Base-by-base conservation (phyloP, 208 protist species). In the Leishmania gerbilli region DNA sequence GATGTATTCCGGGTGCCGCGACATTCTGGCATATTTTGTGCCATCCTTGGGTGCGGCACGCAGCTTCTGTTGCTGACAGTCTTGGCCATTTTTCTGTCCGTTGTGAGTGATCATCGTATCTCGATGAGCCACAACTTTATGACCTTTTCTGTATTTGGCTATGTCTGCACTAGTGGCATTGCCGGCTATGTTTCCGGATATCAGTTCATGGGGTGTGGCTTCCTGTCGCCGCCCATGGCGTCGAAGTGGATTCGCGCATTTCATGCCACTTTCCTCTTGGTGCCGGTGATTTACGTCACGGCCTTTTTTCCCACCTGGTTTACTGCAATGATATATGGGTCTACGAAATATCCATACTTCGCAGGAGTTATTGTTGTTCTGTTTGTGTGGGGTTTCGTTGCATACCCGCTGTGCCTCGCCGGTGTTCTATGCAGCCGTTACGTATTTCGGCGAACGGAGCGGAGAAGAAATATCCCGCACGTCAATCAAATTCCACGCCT, bases 1-100 rank as follows among this genome's bases (percentile, higher is more conserved):
- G 99, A 99, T 76, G 98, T 99, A 3, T 99, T 99, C 82, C 93
- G 99, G 17, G 80, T 95, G 3, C 98, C 98, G 4, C 62, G 77
- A 6, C 67, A 91, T 74, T 77, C 93, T 0, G 37, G 81, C 31
- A 56, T 98, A 37, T 92, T 99, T 65, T 96, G 91, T 62, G 89
- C 93, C 4, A 72, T 99, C 9, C 71, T 99, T 11, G 95, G 95
- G 19, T 90, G 88, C 47, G 93, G 93, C 27, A 84, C 80, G 7
- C 93, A 96, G 72, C 85, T 98, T 1, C 27, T 82, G 4, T 27
- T 88, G 2, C 62, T 85, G 11, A 7, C 67, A 0, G 7, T 71
- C 11, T 3, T 81, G 0, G 74, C 80, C 15, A 88, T 95, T 55
- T 64, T 86, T 24, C 40, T 91, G 8, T 75, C 88, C 11, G 76